phyloP scores from a whole-genome alignment of 371 early-diverging fungal genomes.

The Mortierella sp. region DNA sequence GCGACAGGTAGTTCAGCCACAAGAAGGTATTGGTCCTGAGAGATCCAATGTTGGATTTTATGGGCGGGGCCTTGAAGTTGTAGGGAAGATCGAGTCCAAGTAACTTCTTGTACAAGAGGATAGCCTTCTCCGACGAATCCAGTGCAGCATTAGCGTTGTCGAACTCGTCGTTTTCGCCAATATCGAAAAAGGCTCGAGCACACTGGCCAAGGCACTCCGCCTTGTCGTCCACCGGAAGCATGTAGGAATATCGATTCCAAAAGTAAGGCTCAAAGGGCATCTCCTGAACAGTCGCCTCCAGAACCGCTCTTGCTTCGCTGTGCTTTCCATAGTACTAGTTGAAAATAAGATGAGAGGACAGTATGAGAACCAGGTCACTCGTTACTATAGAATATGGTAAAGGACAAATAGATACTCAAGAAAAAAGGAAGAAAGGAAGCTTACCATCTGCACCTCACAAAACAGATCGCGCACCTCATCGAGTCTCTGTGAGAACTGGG shows the following conservation, averaged over 20 bases:
- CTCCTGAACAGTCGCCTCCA: slow-evolving; percentile 25
- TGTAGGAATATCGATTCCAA: slow-evolving; percentile 46
- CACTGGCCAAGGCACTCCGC: slow-evolving; percentile 32
- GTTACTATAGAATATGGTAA: background rate
- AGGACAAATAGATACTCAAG: too few relatives aligned
- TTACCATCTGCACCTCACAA: slow-evolving; percentile 42
- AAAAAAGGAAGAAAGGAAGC: background rate
- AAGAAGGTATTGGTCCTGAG: slow-evolving; percentile 31
- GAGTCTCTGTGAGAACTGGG: slow-evolving; percentile 24
- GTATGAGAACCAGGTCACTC: background rate
- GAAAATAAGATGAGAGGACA: background rate
- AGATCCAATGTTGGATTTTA: slow-evolving; percentile 9
- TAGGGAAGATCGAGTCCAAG: slow-evolving; percentile 37
- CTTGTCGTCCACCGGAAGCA: slow-evolving; percentile 20
- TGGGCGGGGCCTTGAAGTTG: slow-evolving; percentile 20
- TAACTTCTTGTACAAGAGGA: slow-evolving; percentile 35
- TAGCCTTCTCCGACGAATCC: slow-evolving; percentile 20
- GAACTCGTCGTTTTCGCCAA: background rate
- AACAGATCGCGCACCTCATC: slow-evolving; percentile 40
- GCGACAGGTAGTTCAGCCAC: slow-evolving; percentile 51
- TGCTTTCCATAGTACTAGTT: slow-evolving; percentile 29
- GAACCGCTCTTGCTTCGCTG: slow-evolving; percentile 12
- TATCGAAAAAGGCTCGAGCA: slow-evolving; percentile 23
- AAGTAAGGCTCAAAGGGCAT: slow-evolving; percentile 36
- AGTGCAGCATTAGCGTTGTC: background rate